Conservation (phyloP, 805 yeast species). For the Metschnikowia matae region DNA sequence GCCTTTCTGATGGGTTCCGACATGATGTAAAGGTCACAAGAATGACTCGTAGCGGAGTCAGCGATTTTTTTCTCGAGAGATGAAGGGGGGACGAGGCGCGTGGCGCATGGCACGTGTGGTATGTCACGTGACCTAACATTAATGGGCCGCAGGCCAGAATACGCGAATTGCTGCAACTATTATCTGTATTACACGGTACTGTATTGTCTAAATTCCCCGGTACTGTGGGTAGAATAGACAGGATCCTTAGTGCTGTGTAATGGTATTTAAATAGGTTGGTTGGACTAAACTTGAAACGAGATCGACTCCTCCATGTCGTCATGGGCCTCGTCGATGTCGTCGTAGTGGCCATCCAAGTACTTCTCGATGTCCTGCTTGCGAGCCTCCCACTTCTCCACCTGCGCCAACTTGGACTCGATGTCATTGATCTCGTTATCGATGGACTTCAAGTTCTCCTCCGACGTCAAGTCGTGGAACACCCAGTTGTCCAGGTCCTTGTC, state of each 20-base stretch:
- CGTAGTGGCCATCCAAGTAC: constrained; percentile 42
- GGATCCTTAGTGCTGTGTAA: no score
- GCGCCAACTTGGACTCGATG: constrained; percentile 55
- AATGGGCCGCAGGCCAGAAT: background rate
- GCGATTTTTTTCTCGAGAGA: constrained; percentile 7
- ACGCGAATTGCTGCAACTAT: background rate
- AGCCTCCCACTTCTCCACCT: constrained; percentile 54
- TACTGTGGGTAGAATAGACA: no score
- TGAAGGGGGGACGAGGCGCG: constrained; percentile 4
- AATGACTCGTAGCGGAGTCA: background rate
- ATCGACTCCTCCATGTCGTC: constrained; percentile 9
- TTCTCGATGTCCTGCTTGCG: constrained; percentile 57
- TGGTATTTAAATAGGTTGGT: no score
- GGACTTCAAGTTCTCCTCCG: constrained; percentile 60
- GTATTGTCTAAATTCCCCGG: no score
- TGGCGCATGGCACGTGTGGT: constrained; percentile 6
- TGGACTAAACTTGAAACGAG: constrained; percentile 9
- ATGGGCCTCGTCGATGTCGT: constrained; percentile 13
- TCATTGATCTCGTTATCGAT: constrained; percentile 73
- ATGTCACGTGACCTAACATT: background rate
- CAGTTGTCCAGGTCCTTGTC: constrained; percentile 36
- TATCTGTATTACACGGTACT: background rate
- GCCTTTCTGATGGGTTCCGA: constrained; percentile 80
- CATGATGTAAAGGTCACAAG: constrained; percentile 39
- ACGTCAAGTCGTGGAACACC: constrained; percentile 56